phyloP scores from a whole-genome alignment of 352 stramenopile species.

The Aphanomyces astaci region DNA sequence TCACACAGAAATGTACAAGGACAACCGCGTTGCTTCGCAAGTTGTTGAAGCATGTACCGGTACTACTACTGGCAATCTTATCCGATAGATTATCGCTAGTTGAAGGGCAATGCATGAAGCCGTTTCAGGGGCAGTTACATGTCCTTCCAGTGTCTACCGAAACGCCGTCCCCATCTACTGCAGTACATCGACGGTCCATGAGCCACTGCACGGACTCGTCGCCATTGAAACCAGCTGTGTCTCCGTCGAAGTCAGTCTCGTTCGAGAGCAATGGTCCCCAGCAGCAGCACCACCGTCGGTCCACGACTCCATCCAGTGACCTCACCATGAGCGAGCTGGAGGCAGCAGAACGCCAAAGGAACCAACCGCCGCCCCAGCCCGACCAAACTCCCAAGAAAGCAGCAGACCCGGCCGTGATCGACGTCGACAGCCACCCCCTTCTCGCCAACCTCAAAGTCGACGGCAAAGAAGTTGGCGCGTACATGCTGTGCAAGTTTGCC shows the following conservation, averaged over 20 bases:
- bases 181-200: too few relatives aligned
- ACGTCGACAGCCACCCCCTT: conserved; percentile 12
- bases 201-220: background rate
- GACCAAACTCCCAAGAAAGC: background rate
- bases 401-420: background rate
- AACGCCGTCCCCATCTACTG: too few relatives aligned
- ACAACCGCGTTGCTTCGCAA: too few relatives aligned
- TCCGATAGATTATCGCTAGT: too few relatives aligned
- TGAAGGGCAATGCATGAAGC: too few relatives aligned
- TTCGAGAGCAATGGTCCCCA: background rate
- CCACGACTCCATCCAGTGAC: too few relatives aligned
- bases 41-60: too few relatives aligned
- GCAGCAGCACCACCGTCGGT: too few relatives aligned
- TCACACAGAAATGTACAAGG: too few relatives aligned
- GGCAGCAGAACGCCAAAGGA: background rate
- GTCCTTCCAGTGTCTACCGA: too few relatives aligned
- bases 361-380: background rate
- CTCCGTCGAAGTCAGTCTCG: background rate
- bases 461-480: conserved; percentile 60
- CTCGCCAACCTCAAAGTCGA: conserved; percentile 49
- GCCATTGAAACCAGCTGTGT: background rate
- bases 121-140: background rate
- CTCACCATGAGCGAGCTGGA: conserved; percentile 6
- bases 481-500: conserved; percentile 80
- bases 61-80: too few relatives aligned